Base-by-base conservation (phyloP, 768 basidiomycete species). In the Rhizopogon vulgaris region DNA sequence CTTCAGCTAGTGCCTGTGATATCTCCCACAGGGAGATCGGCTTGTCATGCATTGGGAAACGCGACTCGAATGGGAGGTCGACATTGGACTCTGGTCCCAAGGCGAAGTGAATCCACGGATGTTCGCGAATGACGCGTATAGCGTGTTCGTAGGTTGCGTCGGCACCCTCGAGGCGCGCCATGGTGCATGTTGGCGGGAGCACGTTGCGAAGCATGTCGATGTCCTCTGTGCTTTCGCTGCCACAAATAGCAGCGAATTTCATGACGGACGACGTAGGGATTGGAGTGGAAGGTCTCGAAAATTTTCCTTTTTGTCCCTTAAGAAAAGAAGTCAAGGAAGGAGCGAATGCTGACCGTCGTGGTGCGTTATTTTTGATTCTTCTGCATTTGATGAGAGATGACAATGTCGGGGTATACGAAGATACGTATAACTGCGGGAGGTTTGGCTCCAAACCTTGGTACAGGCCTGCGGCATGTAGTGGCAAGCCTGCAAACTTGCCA, bases 71-170 rank as follows among this genome's bases (percentile, higher is more conserved):
- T 10, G 72, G 70, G 4, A 62, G 15, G 0, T 48, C n/a, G 10
- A 51, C 1, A 48, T 75, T 61, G 38, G 73, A 67, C 17, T 59
- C 49, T 15, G 67, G 71, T 37, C 71, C 70, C 48, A 71, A 75
- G 1, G 73, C 69, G 6, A 77, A 49, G 51, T 78, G 76, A 4
- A 67, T 64, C 56, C 68, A 68, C 15, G 48, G 52, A 6, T 63
- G 41, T 28, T 42, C 41, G 10, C 58, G 56, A 36, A 69, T 51
- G 8, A 59, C 27, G 10, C 15, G n/a, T 15, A 42, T n/a, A 8
- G 10, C 41, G 15, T 42, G 25, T 42, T 42, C 41, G 27, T 42
- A 1, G 22, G 56, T 59, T 37, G 51, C 51, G 15, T 55, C 57
- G 0, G 56, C 60, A 38, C 60, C 62, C 11, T 61, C 62, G 3